Evolutionary conservation across 495 filamentous ascomycete species (phyloP), one percentile per base, ranked within the genome.

Genomic region (Podospora pseudocomata): DNA sequence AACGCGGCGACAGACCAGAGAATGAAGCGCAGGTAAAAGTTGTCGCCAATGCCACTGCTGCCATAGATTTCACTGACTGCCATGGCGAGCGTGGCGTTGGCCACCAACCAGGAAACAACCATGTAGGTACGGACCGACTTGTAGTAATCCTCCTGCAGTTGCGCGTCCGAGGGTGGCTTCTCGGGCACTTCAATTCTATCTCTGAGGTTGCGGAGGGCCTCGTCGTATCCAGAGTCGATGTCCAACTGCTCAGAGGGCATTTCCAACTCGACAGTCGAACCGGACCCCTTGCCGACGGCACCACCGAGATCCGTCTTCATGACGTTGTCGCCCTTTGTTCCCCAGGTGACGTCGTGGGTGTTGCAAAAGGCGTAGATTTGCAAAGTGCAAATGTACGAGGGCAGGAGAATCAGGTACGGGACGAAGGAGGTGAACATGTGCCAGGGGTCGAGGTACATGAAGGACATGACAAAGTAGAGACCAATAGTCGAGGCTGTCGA

Each of bases 361-460:
- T 99, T 99, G 85, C 95, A 99, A 79, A 99, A 98, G 49, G 95
- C 95, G 83, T 99, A 99, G 54, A 98, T 93, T 78, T 98, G 96
- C 30, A 99, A 82, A 0, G 92, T 97, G 84, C 95, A 97, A 80
- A 99, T 96, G 81, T 98, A 99, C 60, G 83, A 87, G 0, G 95
- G 95, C 27, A 99, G 83, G 30, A 99, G 87, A 60, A 92, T 84
- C 75, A 98, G 97, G 83, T 99, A 99, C 78, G 97, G 94, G n/a
- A 86, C 85, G 0, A 91, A 89, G 1, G 87, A 91, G 32, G 96
- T 99, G 80, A 98, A 91, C 93, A 99, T 96, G 82, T 99, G 95
- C 96, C 96, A 99, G 0, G 96, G 96, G 74, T 98, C 96, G 28
- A 97, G 88, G 80, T 98, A 99, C 30, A 99, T 78, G 83, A 98